Percentiles rank a stretch among this genome's conserved stretches.
These are phyloP conservation scores for Rhododendron griersonianum DNA, from an alignment of 148 eudicot genomes.

Conservation along the genomic window DNA sequence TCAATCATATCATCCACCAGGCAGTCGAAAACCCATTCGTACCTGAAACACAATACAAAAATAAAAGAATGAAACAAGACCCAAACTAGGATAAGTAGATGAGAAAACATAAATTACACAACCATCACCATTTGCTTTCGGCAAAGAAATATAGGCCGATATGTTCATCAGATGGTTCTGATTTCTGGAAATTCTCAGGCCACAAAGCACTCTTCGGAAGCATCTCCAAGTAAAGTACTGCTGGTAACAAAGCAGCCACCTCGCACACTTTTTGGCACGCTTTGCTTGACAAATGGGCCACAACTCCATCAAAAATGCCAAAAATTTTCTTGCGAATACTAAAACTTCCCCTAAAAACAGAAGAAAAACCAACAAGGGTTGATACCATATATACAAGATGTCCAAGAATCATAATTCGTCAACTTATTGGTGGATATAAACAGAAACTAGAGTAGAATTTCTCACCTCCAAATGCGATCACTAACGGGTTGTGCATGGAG, in stretches of 20 bases:
- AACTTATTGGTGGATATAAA: neutral
- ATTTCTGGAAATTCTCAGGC: constrained; percentile 56
- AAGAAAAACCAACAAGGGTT: neutral
- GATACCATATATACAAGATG: neutral
- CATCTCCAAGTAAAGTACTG: constrained; percentile 29
- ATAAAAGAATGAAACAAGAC: neutral
- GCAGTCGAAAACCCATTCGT: constrained; percentile 26
- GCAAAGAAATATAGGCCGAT: constrained; percentile 64
- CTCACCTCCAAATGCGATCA: constrained; percentile 55
- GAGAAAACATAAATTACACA: neutral
- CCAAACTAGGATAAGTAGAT: neutral
- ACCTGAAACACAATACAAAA: constrained; percentile 15
- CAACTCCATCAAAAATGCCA: constrained; percentile 31
- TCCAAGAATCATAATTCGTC: neutral
- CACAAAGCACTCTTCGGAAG: constrained; percentile 39
- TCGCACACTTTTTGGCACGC: constrained; percentile 42
- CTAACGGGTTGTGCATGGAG: constrained; percentile 32
- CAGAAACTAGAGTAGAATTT: constrained; percentile 1
- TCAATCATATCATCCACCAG: constrained; percentile 50
- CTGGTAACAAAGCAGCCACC: constrained; percentile 31
- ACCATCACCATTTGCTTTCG: constrained; percentile 23
- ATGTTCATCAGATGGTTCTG: constrained; percentile 31
- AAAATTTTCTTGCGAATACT: constrained; percentile 16
- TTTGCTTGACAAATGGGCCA: constrained; percentile 48
- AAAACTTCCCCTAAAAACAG: constrained; percentile 45